These are phyloP conservation scores for Scolecobasidium constrictum DNA, from an alignment of 2,329 filamentous ascomycete genomes.

Conservation along the genomic window DNA sequence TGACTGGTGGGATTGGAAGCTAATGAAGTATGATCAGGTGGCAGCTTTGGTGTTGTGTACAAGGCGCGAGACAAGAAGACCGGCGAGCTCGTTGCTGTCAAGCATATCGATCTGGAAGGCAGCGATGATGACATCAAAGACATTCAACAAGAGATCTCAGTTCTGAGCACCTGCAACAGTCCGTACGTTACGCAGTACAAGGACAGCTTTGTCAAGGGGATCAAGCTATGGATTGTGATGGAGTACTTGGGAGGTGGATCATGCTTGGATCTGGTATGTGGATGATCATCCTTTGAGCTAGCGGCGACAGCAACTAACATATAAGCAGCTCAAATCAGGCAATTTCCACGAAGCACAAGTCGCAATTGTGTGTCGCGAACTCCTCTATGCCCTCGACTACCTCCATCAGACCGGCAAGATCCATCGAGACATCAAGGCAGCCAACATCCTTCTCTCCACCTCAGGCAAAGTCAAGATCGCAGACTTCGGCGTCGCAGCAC, in stretches of 20 bases:
- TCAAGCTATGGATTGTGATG: slow-evolving; percentile 99
- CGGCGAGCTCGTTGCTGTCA: slow-evolving; percentile 90
- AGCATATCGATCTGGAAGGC: slow-evolving; percentile 97
- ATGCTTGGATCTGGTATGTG: slow-evolving; percentile 74
- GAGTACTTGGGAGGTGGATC: slow-evolving; percentile 93
- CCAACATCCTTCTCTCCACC: slow-evolving; percentile 88
- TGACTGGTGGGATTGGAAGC: neutral
- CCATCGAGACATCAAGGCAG: slow-evolving; percentile 92
- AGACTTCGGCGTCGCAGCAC: slow-evolving; percentile 93
- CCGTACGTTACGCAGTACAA: slow-evolving; percentile 94
- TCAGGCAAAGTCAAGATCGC: slow-evolving; percentile 87
- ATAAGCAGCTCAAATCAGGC: slow-evolving; percentile 71
- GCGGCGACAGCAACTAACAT: neutral
- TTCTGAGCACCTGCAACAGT: slow-evolving; percentile 89
- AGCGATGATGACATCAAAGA: slow-evolving; percentile 98
- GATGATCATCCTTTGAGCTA: neutral
- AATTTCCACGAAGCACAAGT: slow-evolving; percentile 83
- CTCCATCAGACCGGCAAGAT: slow-evolving; percentile 91
- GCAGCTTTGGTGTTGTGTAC: slow-evolving; percentile 94
- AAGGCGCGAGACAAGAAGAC: slow-evolving; percentile 88
- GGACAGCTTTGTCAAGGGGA: slow-evolving; percentile 87
- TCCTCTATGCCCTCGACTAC: slow-evolving; percentile 84
- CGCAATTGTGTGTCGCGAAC: slow-evolving; percentile 85
- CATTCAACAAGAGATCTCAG: slow-evolving; percentile 93
- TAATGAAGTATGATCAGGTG: slow-evolving; percentile 43